A percentile compares a stretch with the other conserved stretches of the same genome.
These are phyloP conservation scores for Erythrobasidium hasegawianum DNA, from an alignment of 1,284 basidiomycete species.

Conservation along the genomic window DNA sequence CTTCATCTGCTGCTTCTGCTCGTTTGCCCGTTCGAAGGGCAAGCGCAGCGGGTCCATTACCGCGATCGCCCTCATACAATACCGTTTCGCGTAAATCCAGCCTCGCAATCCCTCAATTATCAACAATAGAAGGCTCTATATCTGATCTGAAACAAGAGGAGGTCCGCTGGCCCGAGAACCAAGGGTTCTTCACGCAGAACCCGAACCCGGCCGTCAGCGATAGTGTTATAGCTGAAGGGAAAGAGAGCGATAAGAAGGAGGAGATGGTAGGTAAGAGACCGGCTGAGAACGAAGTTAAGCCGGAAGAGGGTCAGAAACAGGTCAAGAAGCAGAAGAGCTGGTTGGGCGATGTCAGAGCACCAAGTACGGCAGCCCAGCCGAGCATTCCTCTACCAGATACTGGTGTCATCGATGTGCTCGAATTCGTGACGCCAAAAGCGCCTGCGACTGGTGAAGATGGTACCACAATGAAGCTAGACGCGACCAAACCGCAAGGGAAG, in stretches of 20 bases:
- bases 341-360: background rate
- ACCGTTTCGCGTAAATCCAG: conserved; percentile 15
- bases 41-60: conserved; percentile 2
- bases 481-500: no score
- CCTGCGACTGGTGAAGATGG: no score
- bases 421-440: no score
- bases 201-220: background rate
- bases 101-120: conserved; percentile 13
- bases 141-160: conserved; percentile 9
- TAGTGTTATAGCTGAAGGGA: background rate
- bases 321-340: conserved; percentile 5
- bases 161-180: background rate
- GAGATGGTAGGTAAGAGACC: background rate
- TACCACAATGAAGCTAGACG: no score
- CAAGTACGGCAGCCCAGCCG: background rate
- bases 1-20: no score
- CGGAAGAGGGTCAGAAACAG: background rate
- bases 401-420: background rate
- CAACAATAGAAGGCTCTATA: conserved; percentile 28
- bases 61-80: conserved; percentile 13
- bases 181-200: conserved; percentile 2
- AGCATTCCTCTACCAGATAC: background rate
- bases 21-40: conserved; percentile 6
- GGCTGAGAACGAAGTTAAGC: background rate
- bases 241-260: background rate